phyloP scores from a whole-genome alignment of 2,329 filamentous ascomycete genomes.

The Helotiales sp. region DNA sequence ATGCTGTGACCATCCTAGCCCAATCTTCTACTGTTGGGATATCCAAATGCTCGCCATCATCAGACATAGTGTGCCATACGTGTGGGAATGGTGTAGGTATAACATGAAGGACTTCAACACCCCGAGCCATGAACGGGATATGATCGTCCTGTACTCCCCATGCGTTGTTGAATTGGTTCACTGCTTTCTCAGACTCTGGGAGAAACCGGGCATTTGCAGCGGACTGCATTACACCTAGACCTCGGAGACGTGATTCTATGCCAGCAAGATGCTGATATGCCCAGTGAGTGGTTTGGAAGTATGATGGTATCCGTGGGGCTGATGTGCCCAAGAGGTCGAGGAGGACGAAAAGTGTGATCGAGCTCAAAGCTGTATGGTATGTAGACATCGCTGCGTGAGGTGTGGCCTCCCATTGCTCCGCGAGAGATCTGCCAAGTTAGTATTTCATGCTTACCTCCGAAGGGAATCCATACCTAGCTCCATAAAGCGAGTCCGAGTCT shows the following conservation, averaged over 20 bases:
- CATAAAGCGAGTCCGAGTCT: constrained; percentile 81
- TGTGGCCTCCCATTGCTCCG: constrained; percentile 75
- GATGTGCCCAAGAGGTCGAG: constrained; percentile 80
- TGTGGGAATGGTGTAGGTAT: constrained; percentile 81
- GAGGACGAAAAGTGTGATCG: constrained; percentile 88
- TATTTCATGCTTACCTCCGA: neutral
- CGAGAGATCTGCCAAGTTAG: constrained; percentile 59
- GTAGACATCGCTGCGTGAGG: constrained; percentile 70
- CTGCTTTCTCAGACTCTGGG: constrained; percentile 57
- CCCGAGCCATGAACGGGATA: constrained; percentile 81
- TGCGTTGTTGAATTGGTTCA: constrained; percentile 47
- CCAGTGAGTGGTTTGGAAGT: constrained; percentile 91
- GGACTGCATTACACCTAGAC: constrained; percentile 65
- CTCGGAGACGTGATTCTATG: constrained; percentile 73
- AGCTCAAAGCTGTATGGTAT: constrained; percentile 71
- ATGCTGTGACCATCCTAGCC: constrained; percentile 80
- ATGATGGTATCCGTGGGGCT: constrained; percentile 74
- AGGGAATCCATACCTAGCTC: constrained; percentile 62
- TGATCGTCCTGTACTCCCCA: constrained; percentile 80
- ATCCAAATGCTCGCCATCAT: constrained; percentile 85
- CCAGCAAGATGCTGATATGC: constrained; percentile 77
- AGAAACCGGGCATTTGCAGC: constrained; percentile 61
- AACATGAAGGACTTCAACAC: constrained; percentile 85
- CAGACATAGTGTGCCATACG: constrained; percentile 84
- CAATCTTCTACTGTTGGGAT: constrained; percentile 80